Percentiles rank a stretch among this genome's conserved stretches.
Evolutionary conservation across 2,329 filamentous ascomycete species (phyloP).

Genomic region (Zasmidium citrigriseum): DNA sequence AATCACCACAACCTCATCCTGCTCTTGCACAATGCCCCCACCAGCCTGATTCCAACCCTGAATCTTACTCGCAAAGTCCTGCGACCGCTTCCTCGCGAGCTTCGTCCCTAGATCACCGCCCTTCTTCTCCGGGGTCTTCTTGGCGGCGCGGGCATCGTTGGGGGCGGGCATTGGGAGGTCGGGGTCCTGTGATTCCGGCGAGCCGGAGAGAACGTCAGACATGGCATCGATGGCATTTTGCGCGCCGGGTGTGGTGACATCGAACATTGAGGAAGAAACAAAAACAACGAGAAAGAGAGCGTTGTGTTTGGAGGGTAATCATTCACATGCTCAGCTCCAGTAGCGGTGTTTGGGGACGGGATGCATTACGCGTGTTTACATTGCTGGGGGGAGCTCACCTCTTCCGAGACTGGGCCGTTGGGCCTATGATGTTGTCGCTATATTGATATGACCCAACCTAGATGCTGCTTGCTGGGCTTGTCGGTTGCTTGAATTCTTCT

Average conservation of each 20-base stretch:
- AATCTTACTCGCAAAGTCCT: slow-evolving; percentile 36
- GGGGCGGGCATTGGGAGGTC: slow-evolving; percentile 30
- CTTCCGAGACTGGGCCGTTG: slow-evolving; percentile 13
- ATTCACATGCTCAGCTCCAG: background rate
- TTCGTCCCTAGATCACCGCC: slow-evolving; percentile 27
- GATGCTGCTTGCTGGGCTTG: background rate
- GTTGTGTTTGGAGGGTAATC: background rate
- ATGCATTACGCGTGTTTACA: slow-evolving; percentile 7
- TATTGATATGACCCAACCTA: background rate
- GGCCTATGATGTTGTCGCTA: background rate
- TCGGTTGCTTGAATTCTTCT: background rate
- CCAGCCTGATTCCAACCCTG: slow-evolving; percentile 34
- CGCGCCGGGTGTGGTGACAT: slow-evolving; percentile 24
- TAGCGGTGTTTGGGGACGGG: slow-evolving; percentile 1
- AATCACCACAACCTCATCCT: slow-evolving; percentile 30
- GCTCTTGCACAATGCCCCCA: slow-evolving; percentile 29
- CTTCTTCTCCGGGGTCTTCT: slow-evolving; percentile 33
- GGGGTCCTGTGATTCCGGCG: slow-evolving; percentile 19
- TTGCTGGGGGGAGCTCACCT: slow-evolving; percentile 9
- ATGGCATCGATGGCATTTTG: slow-evolving; percentile 25
- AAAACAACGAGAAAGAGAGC: background rate
- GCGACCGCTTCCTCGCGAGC: slow-evolving; percentile 32
- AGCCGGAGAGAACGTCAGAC: slow-evolving; percentile 30
- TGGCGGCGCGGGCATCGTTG: slow-evolving; percentile 23
- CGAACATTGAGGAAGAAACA: slow-evolving; percentile 22